A percentile compares a stretch with the other conserved stretches of the same genome.
phyloP scores from a whole-genome alignment of 306 rosid genomes.

The Alnus rubra region DNA sequence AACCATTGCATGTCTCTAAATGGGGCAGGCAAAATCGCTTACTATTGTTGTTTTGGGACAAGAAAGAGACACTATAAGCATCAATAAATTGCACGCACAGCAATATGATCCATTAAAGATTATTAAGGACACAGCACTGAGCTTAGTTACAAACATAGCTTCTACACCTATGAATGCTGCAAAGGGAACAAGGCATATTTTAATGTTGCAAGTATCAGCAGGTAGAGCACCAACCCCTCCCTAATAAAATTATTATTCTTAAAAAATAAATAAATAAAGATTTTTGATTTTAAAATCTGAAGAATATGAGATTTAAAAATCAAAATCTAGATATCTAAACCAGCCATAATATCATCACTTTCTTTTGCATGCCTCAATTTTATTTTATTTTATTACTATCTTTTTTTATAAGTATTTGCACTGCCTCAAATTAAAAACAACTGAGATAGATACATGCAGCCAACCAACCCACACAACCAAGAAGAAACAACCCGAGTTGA shows the following conservation, averaged over 20 bases:
- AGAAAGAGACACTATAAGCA: too few species aligned
- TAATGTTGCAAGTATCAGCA: not conserved
- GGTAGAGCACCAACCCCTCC: not conserved
- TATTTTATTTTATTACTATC: too few species aligned
- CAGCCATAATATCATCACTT: not conserved
- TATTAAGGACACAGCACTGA: not conserved
- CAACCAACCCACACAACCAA: not conserved
- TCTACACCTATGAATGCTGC: not conserved
- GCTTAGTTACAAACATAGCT: not conserved
- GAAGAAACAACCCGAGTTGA: not conserved
- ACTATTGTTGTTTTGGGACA: too few species aligned
- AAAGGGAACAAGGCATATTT: not conserved
- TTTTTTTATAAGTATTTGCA: too few species aligned
- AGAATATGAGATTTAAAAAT: too few species aligned
- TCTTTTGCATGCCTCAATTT: not conserved
- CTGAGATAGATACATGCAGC: too few species aligned
- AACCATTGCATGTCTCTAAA: not conserved
- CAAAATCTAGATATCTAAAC: not conserved
- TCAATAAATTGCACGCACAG: too few species aligned
- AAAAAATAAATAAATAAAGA: too few species aligned
- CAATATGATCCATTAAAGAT: not conserved
- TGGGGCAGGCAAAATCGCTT: too few species aligned
- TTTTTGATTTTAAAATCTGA: not conserved
- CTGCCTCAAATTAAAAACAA: too few species aligned
- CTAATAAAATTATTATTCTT: not conserved